A percentile compares a stretch with the other conserved stretches of the same genome.
Conservation (phyloP, 495 filamentous ascomycete species). For the Cercophora newfieldiana region DNA sequence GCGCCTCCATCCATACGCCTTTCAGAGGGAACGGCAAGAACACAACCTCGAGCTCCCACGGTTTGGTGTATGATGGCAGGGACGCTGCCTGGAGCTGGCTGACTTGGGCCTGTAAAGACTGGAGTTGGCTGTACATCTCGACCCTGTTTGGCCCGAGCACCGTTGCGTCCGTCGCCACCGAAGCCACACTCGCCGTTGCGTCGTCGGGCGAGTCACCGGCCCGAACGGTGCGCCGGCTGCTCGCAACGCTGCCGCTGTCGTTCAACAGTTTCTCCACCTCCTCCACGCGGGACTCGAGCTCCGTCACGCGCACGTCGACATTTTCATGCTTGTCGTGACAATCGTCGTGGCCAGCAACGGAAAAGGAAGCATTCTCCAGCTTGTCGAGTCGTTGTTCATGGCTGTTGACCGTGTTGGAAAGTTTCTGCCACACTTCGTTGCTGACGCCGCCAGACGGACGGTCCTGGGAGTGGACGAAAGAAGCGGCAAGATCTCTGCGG, state of each 20-base stretch:
- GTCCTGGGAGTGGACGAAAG: conserved; percentile 16
- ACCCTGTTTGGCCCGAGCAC: conserved; percentile 33
- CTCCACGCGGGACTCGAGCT: conserved; percentile 61
- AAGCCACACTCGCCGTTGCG: conserved; percentile 43
- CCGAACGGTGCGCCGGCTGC: conserved; percentile 31
- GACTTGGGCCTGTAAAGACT: conserved; percentile 57
- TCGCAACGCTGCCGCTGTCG: conserved; percentile 43
- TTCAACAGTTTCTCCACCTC: conserved; percentile 60
- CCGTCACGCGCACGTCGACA: conserved; percentile 57
- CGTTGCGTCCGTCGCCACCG: conserved; percentile 46
- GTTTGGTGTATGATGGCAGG: conserved; percentile 55
- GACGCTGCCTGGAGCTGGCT: conserved; percentile 55
- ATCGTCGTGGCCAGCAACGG: conserved; percentile 55
- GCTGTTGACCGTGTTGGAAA: conserved; percentile 44
- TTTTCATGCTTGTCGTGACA: conserved; percentile 59
- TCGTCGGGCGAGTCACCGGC: conserved; percentile 34
- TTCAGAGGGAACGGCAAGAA: conserved; percentile 67
- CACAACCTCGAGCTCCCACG: conserved; percentile 69
- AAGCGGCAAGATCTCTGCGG: conserved; percentile 16
- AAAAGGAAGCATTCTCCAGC: conserved; percentile 62
- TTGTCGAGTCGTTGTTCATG: conserved; percentile 58
- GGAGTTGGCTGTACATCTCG: conserved; percentile 53
- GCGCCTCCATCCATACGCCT: conserved; percentile 58
- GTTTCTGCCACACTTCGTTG: conserved; percentile 34
- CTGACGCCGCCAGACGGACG: conserved; percentile 9